These are phyloP conservation scores for Chenopodium formosanum DNA, from an alignment of 148 eudicot species.

Conservation along the genomic window DNA sequence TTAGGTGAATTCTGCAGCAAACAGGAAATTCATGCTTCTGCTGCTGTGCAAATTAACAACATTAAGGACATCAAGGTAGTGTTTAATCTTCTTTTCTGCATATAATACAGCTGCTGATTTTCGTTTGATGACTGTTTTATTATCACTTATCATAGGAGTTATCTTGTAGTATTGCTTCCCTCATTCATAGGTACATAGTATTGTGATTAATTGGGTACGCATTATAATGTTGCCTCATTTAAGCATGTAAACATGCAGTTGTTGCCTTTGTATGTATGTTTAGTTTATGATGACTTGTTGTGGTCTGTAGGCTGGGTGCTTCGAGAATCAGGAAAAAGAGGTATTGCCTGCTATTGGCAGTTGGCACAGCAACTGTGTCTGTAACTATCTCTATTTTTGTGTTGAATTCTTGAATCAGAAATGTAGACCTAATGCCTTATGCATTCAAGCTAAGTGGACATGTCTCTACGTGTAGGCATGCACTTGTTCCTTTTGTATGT, in stretches of 20 bases:
- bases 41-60: conserved; percentile 13
- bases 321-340: conserved; percentile 28
- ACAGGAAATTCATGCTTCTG: conserved; percentile 19
- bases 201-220: background rate
- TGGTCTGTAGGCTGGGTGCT: conserved; percentile 28
- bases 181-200: background rate
- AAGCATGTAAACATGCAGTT: background rate
- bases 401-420: conserved; percentile 21
- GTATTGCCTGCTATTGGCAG: conserved; percentile 15
- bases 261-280: background rate
- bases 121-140: background rate
- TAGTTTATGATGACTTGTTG: conserved; percentile 14
- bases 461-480: conserved; percentile 33
- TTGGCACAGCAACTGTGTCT: conserved; percentile 24
- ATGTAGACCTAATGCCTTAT: conserved; percentile 59
- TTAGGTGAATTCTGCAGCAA: conserved; percentile 26
- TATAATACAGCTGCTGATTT: background rate
- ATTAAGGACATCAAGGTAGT: conserved; percentile 37
- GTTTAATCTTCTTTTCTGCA: background rate
- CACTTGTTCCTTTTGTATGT: background rate
- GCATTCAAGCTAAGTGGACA: conserved; percentile 87
- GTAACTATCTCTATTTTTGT: conserved; percentile 19
- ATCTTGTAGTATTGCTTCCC: background rate
- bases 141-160: background rate
- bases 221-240: background rate